Evolutionary conservation across 2,329 filamentous ascomycete genomes (phyloP), one percentile per base, ranked within the genome.

Genomic region (Beauveria brongniartii): DNA sequence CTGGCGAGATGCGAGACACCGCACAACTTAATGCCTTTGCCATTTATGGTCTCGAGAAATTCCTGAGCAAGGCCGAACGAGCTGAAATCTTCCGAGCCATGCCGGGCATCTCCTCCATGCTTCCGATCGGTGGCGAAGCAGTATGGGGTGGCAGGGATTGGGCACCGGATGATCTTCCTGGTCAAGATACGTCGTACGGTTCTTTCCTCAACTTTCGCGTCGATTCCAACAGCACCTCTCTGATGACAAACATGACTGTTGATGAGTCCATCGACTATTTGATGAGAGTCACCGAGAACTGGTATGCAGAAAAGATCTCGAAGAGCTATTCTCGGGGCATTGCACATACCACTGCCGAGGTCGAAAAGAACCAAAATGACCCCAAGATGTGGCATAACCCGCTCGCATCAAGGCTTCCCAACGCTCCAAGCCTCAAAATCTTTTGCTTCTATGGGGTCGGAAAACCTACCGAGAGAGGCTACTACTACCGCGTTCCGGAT

Each of bases 381-480:
- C 85, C 84, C 2, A 80, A 77, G 55, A 99, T 95, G 71, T 99
- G 94, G 94, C 85, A 96, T 63, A 99, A 99, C 70, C 94, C 94
- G 0, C 83, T 97, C 1, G 93, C 97, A 72, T 90, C 91, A 0
- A 84, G 93, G 2, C 80, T 97, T 0, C 94, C 94, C 0, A 80
- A 91, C 22, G 93, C 94, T 1, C 93, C 94, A 0, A 90, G 85
- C 69, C 78, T 99, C 69, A 97, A 96, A 72, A 91, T 99, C 14
- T 97, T 92, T 75, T 97, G 94, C 76, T 97, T 99, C 78, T 97
- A 99, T 71, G 94, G 90, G 22, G 86, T 96, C 4, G 93, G 93
- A 3, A 99, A 97, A 72, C 88, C 90, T 3, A 97, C 93, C 0
- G 93, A 99, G 74, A 85, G 93, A 61, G 87, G 87, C 18, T 99